Evolutionary conservation across 495 filamentous ascomycete genomes (phyloP), one percentile per base, ranked within the genome.

Genomic region (Elaphomyces granulatus): DNA sequence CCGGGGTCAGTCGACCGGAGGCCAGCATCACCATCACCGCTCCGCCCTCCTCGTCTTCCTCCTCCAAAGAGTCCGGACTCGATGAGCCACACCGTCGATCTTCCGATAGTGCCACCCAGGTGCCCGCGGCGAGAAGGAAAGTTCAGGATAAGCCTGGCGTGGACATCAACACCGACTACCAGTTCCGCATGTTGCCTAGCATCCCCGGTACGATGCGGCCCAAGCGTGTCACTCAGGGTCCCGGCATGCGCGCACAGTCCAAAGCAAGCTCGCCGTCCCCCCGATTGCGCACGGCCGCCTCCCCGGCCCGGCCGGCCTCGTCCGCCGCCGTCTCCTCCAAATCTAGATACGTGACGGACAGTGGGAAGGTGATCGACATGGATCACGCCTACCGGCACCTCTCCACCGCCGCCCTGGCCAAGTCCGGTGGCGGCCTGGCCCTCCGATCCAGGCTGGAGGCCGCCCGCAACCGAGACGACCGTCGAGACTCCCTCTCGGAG

Each of bases 341-440:
- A 46, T 57, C 59, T 15, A 53, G 53, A 20, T 56, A 63, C 28
- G 48, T 64, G 31, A 47, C 75, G 4, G 66, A 70, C 23, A 70
- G 70, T 35, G 67, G 67, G 15, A 65, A 70, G 36, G 48, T 66
- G 2, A 49, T 79, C 26, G 72, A 75, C 42, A 71, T 75, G 56
- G 66, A 69, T 33, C 75, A 56, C 43, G 69, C 74, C 8, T 75
- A 78, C 50, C 65, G 71, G 26, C 63, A 74, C 17, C 56, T 79
- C n/a, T 83, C 80, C 0, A 78, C 83, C 51, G 78, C 73, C 20
- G 70, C 67, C 26, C 54, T 83, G 37, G 59, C 68, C 0, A 66
- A 66, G 16, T 72, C 69, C 3, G 61, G 68, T 15, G 74, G 74
- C 7, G 67, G 50, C 18, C 54, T 83, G 8, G 63, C 72, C 6